Base-by-base conservation (phyloP, 192 early-diverging fungal species). In the Fimicolochytrium jonesii region DNA sequence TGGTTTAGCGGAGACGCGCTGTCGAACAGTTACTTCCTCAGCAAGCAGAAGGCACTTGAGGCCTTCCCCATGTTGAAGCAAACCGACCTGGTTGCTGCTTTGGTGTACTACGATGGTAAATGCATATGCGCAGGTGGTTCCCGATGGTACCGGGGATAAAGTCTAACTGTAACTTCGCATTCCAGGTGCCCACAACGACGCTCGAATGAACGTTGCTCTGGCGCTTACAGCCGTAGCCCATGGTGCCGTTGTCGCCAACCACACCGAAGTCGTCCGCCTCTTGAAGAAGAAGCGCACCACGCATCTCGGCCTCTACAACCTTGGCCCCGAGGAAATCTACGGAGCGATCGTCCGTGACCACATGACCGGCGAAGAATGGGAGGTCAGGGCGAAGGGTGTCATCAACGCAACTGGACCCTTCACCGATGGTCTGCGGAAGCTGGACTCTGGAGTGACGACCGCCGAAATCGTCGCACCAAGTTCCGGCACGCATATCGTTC, bases 41-140 rank as follows among this genome's bases (percentile, higher is more conserved):
- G 86, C 22, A 86, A 89, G 52, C 61, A 28, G 13, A 64, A 64
- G 77, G 93, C 95, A 0, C 71, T 95, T 50, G 95, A 98, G 72
- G 90, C 86, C 35, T 98, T 98, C 73, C 95, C 95, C 2, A 95
- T 95, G 93, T 79, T 98, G 39, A 90, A 90, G 64, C 80, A 82
- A 49, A 90, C 95, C 34, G 78, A 82, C 18, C 71, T 98, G 43
- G 90, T 91, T 7, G 95, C 92, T n/a, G 93, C 93, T 17, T 74
- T 98, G 64, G 90, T 98, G 23, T 98, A 95, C 69, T 98, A 93
- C 75, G 95, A 98, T 72, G 95, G 89, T 83, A 63, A 23, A 20
- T n/a, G n/a, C n/a, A n/a, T n/a, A n/a, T n/a, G n/a, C n/a, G n/a
- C n/a, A n/a, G n/a, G n/a, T n/a, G n/a, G n/a, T n/a, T n/a, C n/a